Evolutionary conservation across 2,329 filamentous ascomycete genomes (phyloP).

Genomic region (Ambrosiella cleistominuta): DNA sequence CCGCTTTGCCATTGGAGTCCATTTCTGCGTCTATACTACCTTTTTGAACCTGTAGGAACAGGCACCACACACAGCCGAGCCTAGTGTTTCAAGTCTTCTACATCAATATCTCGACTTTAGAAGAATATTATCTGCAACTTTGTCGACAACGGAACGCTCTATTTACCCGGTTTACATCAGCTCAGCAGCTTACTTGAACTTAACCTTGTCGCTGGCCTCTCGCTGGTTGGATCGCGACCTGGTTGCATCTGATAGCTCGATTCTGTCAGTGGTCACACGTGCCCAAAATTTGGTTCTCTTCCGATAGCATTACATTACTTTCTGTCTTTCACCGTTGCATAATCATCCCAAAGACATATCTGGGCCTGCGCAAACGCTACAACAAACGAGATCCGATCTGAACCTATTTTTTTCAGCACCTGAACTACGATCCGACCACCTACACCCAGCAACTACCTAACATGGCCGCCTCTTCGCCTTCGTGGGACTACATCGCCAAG

Average conservation of each 20-base stretch:
- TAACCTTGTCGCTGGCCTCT: too few species aligned
- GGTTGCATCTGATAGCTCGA: too few species aligned
- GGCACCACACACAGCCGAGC: background rate
- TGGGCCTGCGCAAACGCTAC: background rate
- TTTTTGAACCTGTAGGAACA: constrained; percentile 1
- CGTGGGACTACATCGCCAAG: constrained; percentile 98
- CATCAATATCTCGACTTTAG: background rate
- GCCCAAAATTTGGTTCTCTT: too few species aligned
- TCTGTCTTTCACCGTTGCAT: too few species aligned
- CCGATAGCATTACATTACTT: too few species aligned
- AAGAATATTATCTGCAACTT: background rate
- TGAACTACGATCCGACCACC: background rate
- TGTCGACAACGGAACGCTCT: too few species aligned
- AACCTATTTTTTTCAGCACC: background rate
- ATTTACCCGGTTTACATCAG: too few species aligned
- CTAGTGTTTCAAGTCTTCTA: background rate
- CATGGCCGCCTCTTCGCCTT: constrained; percentile 30
- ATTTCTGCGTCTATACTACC: background rate
- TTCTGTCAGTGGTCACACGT: too few species aligned
- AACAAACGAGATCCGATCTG: background rate
- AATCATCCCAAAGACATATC: too few species aligned
- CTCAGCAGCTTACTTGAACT: too few species aligned
- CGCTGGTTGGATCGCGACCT: too few species aligned
- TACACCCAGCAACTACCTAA: background rate
- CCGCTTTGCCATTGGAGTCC: constrained; percentile 5